Evolutionary conservation across 192 early-diverging fungal genomes (phyloP), one percentile per base, ranked within the genome.

Genomic region (Chytriomyces confervae): DNA sequence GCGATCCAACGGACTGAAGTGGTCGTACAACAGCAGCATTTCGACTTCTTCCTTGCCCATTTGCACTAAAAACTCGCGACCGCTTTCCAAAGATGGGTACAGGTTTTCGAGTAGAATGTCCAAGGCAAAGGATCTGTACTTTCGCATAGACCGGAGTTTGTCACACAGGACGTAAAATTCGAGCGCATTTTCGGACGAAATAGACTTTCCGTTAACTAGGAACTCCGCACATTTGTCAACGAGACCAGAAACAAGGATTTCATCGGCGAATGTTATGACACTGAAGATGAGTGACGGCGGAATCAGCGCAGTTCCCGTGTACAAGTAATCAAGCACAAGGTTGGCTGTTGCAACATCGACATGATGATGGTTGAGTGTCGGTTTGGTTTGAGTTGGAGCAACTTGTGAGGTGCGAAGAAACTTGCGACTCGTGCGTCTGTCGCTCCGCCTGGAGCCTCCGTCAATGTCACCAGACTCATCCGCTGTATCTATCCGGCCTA

Each of bases 361-460:
- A 47, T 67, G 43, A 47, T 29, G 66, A 46, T 67, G 66, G 18
- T 23, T 67, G 29, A 67, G 24, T 57, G 53, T 57, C 2, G 53
- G 2, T 13, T 57, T 57, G 16, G 16, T 5, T 57, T 57, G 53
- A 57, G 53, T 57, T 57, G 16, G 16, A 57, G 20, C 16, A 13
- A 13, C 16, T 13, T 20, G 20, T 13, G 53, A 20, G 5, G 53
- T 18, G 53, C 53, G 16, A 57, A 13, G 16, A 18, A 13, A 13
- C 20, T 57, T 5, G 53, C 36, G 36, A 36, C 36, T 36, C 36
- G 36, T 36, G 36, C 36, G 36, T 36, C 36, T 36, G 36, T 36
- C 36, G 36, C 36, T 36, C 36, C 36, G 36, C 36, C 36, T 36
- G 36, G 36, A 36, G 36, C 36, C 36, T 36, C 36, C 36, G 36